Base-by-base conservation (phyloP, 1,139 yeast genomes). In the Groenewaldozyma auringiensis region DNA sequence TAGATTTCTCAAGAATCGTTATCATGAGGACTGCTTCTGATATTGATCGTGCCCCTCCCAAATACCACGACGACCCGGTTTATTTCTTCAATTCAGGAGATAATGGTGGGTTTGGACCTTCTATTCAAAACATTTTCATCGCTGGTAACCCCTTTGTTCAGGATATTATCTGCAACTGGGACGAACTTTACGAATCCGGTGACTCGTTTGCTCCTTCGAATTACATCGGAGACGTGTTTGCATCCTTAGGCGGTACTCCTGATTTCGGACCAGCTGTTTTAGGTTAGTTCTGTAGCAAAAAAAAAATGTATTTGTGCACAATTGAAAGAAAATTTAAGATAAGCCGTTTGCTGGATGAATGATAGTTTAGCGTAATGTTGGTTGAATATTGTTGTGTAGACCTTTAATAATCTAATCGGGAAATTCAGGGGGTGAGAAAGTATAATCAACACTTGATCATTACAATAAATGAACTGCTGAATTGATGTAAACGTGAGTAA, bases 1-100 rank as follows among this genome's bases (percentile, higher is more conserved):
- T 75, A 43, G 81, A 78, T 59, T 79, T 64, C 60, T 67, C 71
- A 50, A 72, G 84, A 63, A 68, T 80, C 49, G 76, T 79, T 27
- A 69, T 79, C 25, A 69, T 79, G 79, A 75, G 85, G 68, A 70
- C 83, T 22, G 77, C 78, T 53, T 76, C 83, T 8, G 82, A 80
- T 62, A 78, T 76, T 59, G 73, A 80, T 50, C 72, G 77, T 55
- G 74, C 81, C 43, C 80, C 80, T 49, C 71, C 78, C 50, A 63
- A 66, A 11, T 57, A 69, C 57, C 53, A 66, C 27, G 64, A 70
- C 51, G 64, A 68, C 51, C 68, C 81, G 13, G 71, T 74, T 40
- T 67, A 67, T 38, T 77, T 74, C 68, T 78, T 79, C 67, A 69
- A 68, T 56, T 65, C 69, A 40, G 69, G 71, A 46, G 63, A 64